These are phyloP conservation scores for Turritis glabra DNA, from an alignment of 345 rosid genomes.

Conservation along the genomic window DNA sequence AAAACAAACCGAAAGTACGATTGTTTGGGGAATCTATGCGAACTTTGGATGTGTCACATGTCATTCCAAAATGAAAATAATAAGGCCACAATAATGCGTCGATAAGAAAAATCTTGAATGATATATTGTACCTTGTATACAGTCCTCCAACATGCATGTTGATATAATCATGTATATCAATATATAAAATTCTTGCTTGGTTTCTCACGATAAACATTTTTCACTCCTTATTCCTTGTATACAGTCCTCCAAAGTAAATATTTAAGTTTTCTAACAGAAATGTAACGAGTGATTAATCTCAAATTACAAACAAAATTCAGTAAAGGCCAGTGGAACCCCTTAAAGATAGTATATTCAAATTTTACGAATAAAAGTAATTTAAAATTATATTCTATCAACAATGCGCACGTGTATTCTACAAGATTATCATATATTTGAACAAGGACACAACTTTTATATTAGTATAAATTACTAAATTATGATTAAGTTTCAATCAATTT, in stretches of 20 bases:
- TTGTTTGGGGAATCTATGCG: conserved; percentile 20
- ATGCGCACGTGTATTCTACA: neutral
- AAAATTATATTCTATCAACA: neutral
- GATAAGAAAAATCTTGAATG: conserved; percentile 11
- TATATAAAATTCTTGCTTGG: neutral
- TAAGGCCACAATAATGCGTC: conserved; percentile 26
- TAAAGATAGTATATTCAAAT: neutral
- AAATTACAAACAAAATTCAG: neutral
- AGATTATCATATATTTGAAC: neutral
- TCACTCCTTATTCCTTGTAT: neutral
- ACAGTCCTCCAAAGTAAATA: neutral
- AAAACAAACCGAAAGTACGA: neutral
- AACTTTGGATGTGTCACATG: conserved; percentile 33
- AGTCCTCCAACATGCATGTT: conserved; percentile 21
- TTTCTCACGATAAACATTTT: neutral
- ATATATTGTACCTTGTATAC: neutral
- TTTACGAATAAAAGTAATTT: neutral
- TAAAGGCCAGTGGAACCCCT: neutral
- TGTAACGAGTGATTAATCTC: neutral
- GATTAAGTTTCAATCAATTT: neutral
- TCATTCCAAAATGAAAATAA: conserved; percentile 14
- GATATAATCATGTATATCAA: too few species aligned
- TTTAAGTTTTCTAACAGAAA: neutral
- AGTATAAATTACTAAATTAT: neutral
- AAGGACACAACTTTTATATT: too few species aligned